These are phyloP conservation scores for Gossypium rotundifolium DNA, from an alignment of 345 rosid genomes.

Conservation along the genomic window DNA sequence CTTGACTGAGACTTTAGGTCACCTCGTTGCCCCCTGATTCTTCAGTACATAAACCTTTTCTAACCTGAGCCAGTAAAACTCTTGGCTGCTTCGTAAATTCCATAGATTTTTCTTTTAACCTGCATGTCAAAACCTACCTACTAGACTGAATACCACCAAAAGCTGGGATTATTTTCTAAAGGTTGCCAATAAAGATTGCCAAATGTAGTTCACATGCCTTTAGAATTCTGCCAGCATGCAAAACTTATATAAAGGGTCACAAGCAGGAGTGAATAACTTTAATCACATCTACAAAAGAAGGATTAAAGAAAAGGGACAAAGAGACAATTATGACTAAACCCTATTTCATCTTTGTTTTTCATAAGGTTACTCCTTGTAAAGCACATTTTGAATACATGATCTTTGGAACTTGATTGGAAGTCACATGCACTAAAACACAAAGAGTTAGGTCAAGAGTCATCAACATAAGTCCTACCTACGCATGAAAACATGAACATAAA, in stretches of 20 bases:
- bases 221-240: neutral
- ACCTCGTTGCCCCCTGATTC: neutral
- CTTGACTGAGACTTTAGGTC: neutral
- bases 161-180: neutral
- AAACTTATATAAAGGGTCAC: neutral
- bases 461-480: neutral
- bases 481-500: neutral
- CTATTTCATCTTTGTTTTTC: neutral
- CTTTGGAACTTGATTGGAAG: neutral
- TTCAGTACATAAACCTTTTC: neutral
- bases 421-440: conserved; percentile 1
- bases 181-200: too few relatives aligned
- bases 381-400: neutral
- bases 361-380: neutral
- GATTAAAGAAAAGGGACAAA: neutral
- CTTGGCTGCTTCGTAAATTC: neutral
- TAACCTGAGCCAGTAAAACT: neutral
- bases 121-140: neutral
- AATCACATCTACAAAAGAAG: neutral
- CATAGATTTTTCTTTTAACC: neutral
- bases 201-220: too few relatives aligned
- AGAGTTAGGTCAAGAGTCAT: neutral
- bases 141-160: neutral
- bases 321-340: neutral
- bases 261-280: neutral